Evolutionary conservation across 1,284 basidiomycete species (phyloP).

Genomic region (Ceratobasidium sp.): DNA sequence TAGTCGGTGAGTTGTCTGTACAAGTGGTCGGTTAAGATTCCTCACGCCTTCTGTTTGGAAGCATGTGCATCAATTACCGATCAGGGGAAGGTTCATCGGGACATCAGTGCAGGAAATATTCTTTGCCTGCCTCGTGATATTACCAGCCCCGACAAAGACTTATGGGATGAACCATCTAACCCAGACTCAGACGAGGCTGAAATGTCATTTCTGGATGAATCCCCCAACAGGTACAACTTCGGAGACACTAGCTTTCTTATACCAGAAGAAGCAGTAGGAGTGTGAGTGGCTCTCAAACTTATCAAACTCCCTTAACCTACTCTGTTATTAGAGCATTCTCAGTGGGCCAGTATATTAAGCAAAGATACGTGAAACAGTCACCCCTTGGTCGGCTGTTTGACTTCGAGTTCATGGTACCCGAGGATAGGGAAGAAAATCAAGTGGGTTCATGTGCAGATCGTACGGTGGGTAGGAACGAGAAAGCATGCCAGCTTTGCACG

Average conservation of each 20-base stretch:
- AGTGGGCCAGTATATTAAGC: background rate
- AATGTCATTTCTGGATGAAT: background rate
- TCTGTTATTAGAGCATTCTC: background rate
- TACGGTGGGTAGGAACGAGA: too few species aligned
- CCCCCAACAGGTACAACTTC: too few species aligned
- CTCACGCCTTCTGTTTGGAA: too few species aligned
- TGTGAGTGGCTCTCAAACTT: background rate
- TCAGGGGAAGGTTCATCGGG: conserved; percentile 37
- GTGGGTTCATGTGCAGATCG: background rate
- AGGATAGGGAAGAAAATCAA: conserved; percentile 2
- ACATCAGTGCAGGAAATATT: conserved; percentile 40
- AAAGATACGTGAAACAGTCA: background rate
- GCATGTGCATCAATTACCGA: conserved; percentile 1
- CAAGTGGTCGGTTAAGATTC: background rate
- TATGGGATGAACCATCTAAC: too few species aligned
- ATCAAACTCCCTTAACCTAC: too few species aligned
- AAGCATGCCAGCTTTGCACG: too few species aligned
- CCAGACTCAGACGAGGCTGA: background rate
- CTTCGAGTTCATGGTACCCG: conserved; percentile 19
- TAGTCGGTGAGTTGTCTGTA: conserved; percentile 8
- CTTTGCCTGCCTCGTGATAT: too few species aligned
- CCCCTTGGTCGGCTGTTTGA: background rate
- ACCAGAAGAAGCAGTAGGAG: background rate
- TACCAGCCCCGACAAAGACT: too few species aligned
- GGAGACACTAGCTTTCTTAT: too few species aligned